Evolutionary conservation across 495 filamentous ascomycete species (phyloP).

Genomic region (Aspergillus steynii): DNA sequence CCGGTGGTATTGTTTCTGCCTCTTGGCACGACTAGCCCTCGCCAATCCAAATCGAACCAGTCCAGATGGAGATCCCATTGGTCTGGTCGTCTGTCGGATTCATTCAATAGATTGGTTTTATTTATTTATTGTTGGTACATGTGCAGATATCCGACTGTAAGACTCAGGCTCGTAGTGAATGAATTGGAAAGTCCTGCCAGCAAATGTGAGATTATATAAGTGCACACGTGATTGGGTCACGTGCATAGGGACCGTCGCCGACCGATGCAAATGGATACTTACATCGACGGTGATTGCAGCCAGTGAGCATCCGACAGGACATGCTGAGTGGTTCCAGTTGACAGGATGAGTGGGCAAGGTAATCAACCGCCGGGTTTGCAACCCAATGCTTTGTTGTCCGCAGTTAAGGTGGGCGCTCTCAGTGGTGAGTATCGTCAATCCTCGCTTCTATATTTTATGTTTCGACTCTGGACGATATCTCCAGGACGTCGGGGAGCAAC

Average conservation of each 20-base stretch:
- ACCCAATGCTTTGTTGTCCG: constrained; percentile 33
- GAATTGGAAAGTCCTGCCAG: too few species aligned
- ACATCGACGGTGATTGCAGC: neutral
- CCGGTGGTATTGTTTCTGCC: too few species aligned
- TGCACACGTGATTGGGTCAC: neutral
- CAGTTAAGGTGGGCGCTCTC: constrained; percentile 52
- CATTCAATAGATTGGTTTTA: too few species aligned
- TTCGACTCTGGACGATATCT: neutral
- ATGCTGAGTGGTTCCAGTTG: constrained; percentile 8
- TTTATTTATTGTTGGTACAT: too few species aligned
- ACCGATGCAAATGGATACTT: neutral
- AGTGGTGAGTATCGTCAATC: constrained; percentile 44
- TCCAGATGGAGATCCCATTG: neutral
- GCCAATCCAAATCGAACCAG: neutral
- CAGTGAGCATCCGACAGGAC: neutral
- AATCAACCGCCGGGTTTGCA: constrained; percentile 16
- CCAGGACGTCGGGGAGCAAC: neutral
- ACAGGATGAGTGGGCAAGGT: constrained; percentile 34
- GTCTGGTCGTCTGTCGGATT: too few species aligned
- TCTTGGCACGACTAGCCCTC: constrained; percentile 1
- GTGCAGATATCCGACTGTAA: too few species aligned
- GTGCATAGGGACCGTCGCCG: neutral
- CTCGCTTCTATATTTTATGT: constrained; percentile 8
- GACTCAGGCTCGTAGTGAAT: too few species aligned
- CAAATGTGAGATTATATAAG: too few species aligned